Base-by-base conservation (phyloP, 139 green algal genomes). In the Tetradesmus lagerheimii region DNA sequence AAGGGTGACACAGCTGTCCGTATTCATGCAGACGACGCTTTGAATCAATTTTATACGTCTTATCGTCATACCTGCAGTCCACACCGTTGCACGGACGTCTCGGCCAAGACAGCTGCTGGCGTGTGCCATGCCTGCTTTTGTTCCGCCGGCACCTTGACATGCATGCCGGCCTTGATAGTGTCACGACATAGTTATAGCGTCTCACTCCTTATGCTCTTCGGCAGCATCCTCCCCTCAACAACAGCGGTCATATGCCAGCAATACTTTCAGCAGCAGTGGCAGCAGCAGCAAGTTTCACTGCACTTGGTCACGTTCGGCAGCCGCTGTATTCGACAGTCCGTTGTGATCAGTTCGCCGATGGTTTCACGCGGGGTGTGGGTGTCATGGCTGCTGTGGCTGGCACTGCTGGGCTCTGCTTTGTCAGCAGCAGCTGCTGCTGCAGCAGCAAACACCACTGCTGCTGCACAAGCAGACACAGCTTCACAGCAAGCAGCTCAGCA, bases 351-450 rank as follows among this genome's bases (percentile, higher is more conserved):
- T 20, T 9, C 5, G 9, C 3, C 29, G 6, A 38, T 37, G 67
- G 11, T 29, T 4, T 39, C 4, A 16, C 23, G 57, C 57, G 23
- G n/a, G 23, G 4, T n/a, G 23, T n/a, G 3, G 8, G 57, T 23
- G n/a, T 27, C 71, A 23, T 37, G 71, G 71, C 71, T 79, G 71
- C 71, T 79, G n/a, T 38, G n/a, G 71, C 71, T 79, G 29, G 71
- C n/a, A 18, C 31, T 38, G 71, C 71, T 41, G 12, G 71, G 9
- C 12, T 37, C n/a, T n/a, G n/a, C n/a, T n/a, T n/a, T 41, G 11
- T 6, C 71, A 79, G 71, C n/a, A 41, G 71, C 71, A 64, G 50
- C 50, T 31, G 57, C 20, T 31, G 57, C 57, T 31, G 57, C 57
- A 31, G 57, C 57, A 31, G 57, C 57, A 71, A 23, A 9, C 11